Evolutionary conservation across 2,329 filamentous ascomycete species (phyloP), one percentile per base, ranked within the genome.

Genomic region (Incumbomyces delicatus): DNA sequence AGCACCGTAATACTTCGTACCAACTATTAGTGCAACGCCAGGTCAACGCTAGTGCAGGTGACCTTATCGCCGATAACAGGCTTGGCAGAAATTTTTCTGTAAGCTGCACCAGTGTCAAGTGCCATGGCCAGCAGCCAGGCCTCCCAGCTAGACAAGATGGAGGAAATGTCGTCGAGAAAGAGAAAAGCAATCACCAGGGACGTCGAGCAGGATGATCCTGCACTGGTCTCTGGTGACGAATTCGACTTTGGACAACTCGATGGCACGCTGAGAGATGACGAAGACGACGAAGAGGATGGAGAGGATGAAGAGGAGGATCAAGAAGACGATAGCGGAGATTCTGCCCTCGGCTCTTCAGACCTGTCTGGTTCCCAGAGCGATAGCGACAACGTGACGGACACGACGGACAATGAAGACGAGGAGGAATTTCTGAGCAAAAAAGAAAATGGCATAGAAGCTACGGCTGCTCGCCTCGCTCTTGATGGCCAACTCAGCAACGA

Each of bases 181-280:
- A 77, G 82, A 54, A 85, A 85, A 65, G 76, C 76, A 50, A 71
- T 77, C 16, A 74, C 71, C 18, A 70, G 70, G 29, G 76, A 78
- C 55, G 66, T 71, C 14, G 67, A 71, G 39, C 17, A 68, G 48
- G 22, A 27, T 8, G 63, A 66, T 41, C 65, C 69, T 12, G 69
- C 75, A 51, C 64, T 70, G 2, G 72, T 73, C 48, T 80, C 76
- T 17, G 80, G 80, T 29, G 74, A 79, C 55, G 80, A 83, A 55
- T 75, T 83, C 57, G 63, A 64, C 49, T 58, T 62, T 39, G 60
- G 60, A 16, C 58, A 68, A 39, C 57, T 73, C 17, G 66, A 72
- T 49, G 68, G 65, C 34, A 59, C 61, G 34, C 61, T 68, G 43
- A 64, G 66, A 22, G 68, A 70, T 52, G 63, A 62, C 49, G 67